These are phyloP conservation scores for Coemansia pectinata DNA, from an alignment of 192 early-diverging fungal genomes.

Conservation along the genomic window DNA sequence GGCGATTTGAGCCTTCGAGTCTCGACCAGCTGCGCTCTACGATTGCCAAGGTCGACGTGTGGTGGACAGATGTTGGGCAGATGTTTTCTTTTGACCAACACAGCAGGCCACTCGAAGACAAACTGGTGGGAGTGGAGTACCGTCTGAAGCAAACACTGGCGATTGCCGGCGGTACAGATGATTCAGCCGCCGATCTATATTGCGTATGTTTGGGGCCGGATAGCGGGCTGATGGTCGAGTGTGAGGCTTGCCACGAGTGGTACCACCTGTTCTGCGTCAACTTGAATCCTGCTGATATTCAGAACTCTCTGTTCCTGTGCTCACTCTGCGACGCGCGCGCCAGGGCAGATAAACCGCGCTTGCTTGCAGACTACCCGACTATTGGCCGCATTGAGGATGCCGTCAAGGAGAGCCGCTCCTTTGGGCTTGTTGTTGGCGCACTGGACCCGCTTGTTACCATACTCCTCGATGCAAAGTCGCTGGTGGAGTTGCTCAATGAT, in stretches of 20 bases:
- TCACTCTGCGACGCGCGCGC: constrained; percentile 55
- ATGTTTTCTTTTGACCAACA: constrained; percentile 16
- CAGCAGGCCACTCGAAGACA: constrained; percentile 1
- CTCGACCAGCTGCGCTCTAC: constrained; percentile 11
- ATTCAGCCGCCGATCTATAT: constrained; percentile 26
- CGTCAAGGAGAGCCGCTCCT: constrained; percentile 42
- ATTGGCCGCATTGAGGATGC: constrained; percentile 44
- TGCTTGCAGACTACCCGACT: constrained; percentile 23
- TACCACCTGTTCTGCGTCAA: constrained; percentile 64
- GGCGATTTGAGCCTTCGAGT: constrained; percentile 32
- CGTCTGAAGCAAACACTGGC: constrained; percentile 20
- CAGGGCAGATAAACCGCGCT: constrained; percentile 11
- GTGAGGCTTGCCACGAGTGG: constrained; percentile 67
- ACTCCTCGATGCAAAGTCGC: constrained; percentile 36
- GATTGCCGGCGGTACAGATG: not conserved
- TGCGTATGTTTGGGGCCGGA: constrained; percentile 67
- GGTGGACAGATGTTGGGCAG: constrained; percentile 14
- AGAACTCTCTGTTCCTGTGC: constrained; percentile 57
- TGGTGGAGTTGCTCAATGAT: constrained; percentile 5
- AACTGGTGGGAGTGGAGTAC: constrained; percentile 16
- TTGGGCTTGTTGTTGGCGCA: constrained; percentile 51
- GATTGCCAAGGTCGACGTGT: constrained; percentile 17
- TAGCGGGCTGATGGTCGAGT: constrained; percentile 67
- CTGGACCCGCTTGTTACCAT: constrained; percentile 56
- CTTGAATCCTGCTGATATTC: constrained; percentile 48